These are phyloP conservation scores for Gossypium aridum DNA, from an alignment of 441 rosid genomes.

Conservation along the genomic window DNA sequence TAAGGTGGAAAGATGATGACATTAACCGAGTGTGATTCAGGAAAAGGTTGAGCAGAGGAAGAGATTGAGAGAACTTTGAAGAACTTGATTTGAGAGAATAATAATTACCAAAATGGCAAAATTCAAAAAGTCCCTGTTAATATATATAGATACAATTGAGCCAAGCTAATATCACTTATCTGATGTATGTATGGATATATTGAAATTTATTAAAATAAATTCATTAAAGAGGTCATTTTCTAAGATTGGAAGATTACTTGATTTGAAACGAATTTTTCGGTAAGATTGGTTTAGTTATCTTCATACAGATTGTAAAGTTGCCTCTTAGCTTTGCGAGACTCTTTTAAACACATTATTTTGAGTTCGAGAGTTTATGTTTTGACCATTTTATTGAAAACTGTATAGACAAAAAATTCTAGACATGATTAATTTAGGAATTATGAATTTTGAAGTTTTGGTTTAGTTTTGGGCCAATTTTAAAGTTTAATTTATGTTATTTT, in stretches of 20 bases:
- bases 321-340: no score
- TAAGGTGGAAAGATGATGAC: not conserved
- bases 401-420: no score
- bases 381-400: not conserved
- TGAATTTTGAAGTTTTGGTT: not conserved
- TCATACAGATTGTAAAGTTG: not conserved
- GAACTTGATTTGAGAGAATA: not conserved
- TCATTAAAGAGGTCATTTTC: not conserved
- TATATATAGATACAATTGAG: not conserved
- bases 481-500: not conserved
- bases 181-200: not conserved
- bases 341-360: not conserved
- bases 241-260: not conserved
- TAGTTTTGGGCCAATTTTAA: not conserved
- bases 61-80: no score
- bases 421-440: not conserved
- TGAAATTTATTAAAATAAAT: no score
- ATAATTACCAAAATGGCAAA: not conserved
- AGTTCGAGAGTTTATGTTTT: not conserved
- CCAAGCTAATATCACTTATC: not conserved
- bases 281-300: not conserved
- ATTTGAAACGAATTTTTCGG: not conserved
- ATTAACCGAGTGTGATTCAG: not conserved
- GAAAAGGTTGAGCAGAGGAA: no score
- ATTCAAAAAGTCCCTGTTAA: not conserved